These are phyloP conservation scores for Colletotrichum sp. DNA, from an alignment of 2,329 filamentous ascomycete species.

Conservation along the genomic window DNA sequence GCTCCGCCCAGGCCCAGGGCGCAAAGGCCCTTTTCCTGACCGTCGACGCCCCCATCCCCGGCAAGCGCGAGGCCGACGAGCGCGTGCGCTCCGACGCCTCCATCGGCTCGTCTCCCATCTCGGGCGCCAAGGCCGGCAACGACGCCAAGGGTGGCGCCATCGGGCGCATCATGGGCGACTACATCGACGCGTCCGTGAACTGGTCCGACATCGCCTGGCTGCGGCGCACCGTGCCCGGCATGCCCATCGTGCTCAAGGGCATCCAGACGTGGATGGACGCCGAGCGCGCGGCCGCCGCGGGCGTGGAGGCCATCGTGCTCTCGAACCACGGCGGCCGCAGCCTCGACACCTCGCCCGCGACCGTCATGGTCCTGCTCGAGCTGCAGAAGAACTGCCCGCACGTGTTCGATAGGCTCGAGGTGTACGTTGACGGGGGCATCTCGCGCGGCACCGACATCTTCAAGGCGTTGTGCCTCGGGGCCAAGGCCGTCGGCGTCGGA, in stretches of 20 bases:
- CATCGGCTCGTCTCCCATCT: slow-evolving; percentile 50
- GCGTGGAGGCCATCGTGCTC: slow-evolving; percentile 71
- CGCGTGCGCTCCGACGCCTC: slow-evolving; percentile 52
- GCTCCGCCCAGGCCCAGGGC: slow-evolving; percentile 48
- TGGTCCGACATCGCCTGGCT: slow-evolving; percentile 74
- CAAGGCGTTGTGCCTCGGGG: slow-evolving; percentile 70
- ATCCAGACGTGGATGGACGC: slow-evolving; percentile 73
- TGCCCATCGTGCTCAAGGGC: slow-evolving; percentile 70
- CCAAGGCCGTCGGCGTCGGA: slow-evolving; percentile 67
- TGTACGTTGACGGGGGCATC: slow-evolving; percentile 70
- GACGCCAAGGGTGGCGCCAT: slow-evolving; percentile 61
- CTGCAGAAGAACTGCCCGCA: slow-evolving; percentile 65
- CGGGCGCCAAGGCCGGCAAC: slow-evolving; percentile 52
- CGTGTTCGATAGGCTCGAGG: slow-evolving; percentile 64
- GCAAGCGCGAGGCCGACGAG: slow-evolving; percentile 57
- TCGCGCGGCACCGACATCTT: slow-evolving; percentile 70
- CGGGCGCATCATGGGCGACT: slow-evolving; percentile 59
- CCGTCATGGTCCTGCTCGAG: slow-evolving; percentile 66
- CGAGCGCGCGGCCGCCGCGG: slow-evolving; percentile 60
- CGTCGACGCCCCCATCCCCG: slow-evolving; percentile 61
- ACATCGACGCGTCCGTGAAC: slow-evolving; percentile 60
- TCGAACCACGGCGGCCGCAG: slow-evolving; percentile 73
- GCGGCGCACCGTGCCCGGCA: slow-evolving; percentile 57
- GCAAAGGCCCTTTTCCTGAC: slow-evolving; percentile 63
- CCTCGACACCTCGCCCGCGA: slow-evolving; percentile 55